Base-by-base conservation (phyloP, 2,329 filamentous ascomycete species). In the Dryadomyces quercus-mongolicae region DNA sequence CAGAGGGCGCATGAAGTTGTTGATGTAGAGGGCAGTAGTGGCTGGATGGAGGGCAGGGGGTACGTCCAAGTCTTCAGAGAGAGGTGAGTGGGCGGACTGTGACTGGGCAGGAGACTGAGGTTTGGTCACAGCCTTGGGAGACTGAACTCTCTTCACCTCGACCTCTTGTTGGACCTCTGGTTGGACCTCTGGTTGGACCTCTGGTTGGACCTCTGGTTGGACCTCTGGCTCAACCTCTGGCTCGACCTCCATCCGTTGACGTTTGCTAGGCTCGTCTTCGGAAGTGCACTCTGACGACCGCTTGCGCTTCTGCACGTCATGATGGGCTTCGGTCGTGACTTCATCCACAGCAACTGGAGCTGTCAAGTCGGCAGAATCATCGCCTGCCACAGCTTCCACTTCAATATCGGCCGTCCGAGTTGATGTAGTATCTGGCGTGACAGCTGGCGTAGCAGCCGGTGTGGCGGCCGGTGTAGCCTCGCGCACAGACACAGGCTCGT, bases 1-100 rank as follows among this genome's bases (percentile, higher is more conserved):
- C 21, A 97, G 74, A 10, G 93, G 91, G 49, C 92, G 84, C 81
- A 94, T 91, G 54, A 97, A 81, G 63, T 95, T 85, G 66, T 85
- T 84, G 61, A 97, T 93, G 70, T 96, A 97, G 49, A 97, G 73
- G 16, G 88, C 85, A 36, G 81, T 70, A 3, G 90, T 92, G 5
- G 85, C 82, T 21, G 81, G 78, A 66, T 93, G 87, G 40, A 84
- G 69, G 0, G 87, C 77, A 7, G 84, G 82, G 22, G 68, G 68
- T 31, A 75, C 67, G 13, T 42, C 25, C 16, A 60, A 57, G n/a
- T 40, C 36, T n/a, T n/a, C n/a, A 31, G 25, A 31, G 4, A 8
- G 25, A 31, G 8, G 25, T 5, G 25, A 31, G 4, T 31, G 25
- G 25, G 25, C 4, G 25, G 25, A 31, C 25, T 31, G 25, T 5